Evolutionary conservation across 78 protist genomes (phyloP), one percentile per base, ranked within the genome.

Genomic region (Andalucia godoyi): DNA sequence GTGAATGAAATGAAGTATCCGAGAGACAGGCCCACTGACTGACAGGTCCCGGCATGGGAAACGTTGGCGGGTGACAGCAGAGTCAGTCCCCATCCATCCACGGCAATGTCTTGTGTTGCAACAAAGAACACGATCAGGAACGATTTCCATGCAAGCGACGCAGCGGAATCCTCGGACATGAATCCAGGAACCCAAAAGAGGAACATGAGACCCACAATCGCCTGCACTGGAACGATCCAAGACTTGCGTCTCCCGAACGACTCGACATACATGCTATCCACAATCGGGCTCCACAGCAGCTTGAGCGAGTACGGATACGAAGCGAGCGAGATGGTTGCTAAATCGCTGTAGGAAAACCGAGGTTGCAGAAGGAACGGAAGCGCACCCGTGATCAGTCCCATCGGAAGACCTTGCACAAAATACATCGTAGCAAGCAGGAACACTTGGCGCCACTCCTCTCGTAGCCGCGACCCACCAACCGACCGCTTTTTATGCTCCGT

Each of bases 51-150:
- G 4, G 81, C 88, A 41, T 58, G 71, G 30, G 72, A 61, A 25
- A 74, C 51, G 43, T 81, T 54, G 30, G 27, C 37, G 15, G 60
- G 53, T 2, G 85, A 66, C 30, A 84, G 68, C 17, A 77, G 27
- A 10, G 79, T 55, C 27, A 88, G 23, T 30, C 90, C 94, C 88
- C 88, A 81, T 0, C 87, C 94, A 53, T 88, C 94, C 6, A 84
- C 90, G 0, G 94, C 94, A 45, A 88, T 81, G 60, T 88, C 94
- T 53, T 86, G 91, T 7, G 91, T 74, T 21, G 89, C 82, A 8
- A 41, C 2, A 13, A 57, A 9, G 43, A 55, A 55, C 30, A 9
- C 5, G 58, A 71, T 8, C 21, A 58, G 21, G 9, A 58, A 47
- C 15, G 57, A 57, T 3, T 13, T 2, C 21, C 23, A 33, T 4